Evolutionary conservation across 352 stramenopile species (phyloP).

Genomic region (Phytopythium ostracodes): DNA sequence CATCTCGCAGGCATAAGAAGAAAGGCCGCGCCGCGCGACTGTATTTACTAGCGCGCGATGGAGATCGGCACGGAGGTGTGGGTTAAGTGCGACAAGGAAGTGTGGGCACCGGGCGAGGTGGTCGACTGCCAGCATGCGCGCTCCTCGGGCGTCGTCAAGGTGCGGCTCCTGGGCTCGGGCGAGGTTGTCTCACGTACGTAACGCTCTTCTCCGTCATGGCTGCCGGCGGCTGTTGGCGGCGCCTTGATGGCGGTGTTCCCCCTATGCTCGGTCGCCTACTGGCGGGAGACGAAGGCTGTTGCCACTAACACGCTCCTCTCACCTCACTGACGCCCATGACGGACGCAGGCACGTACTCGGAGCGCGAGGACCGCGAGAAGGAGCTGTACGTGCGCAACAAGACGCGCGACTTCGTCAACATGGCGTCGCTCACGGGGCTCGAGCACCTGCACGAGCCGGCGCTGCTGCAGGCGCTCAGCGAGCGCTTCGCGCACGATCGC

Average conservation of each 20-base stretch:
- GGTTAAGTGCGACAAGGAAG: conserved; percentile 56
- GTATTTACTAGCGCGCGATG: conserved; percentile 48
- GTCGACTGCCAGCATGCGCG: conserved; percentile 54
- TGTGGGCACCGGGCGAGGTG: conserved; percentile 69
- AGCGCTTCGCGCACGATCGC: conserved; percentile 66
- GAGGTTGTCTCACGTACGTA: conserved; percentile 41
- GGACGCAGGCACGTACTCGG: conserved; percentile 22
- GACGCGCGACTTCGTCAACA: conserved; percentile 37
- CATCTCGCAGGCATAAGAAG: not conserved
- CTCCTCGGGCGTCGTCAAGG: conserved; percentile 31
- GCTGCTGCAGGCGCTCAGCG: conserved; percentile 72
- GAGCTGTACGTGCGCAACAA: conserved; percentile 74
- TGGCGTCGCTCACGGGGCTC: conserved; percentile 71
- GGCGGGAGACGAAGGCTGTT: too few relatives aligned
- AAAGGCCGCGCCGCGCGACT: too few relatives aligned
- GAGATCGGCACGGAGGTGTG: conserved; percentile 82
- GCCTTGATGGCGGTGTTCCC: conserved; percentile 6
- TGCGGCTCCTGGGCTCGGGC: conserved; percentile 37
- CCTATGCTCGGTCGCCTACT: too few relatives aligned
- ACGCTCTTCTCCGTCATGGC: not conserved
- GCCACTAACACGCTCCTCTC: not conserved
- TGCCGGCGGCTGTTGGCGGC: conserved; percentile 7
- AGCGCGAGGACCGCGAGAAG: conserved; percentile 23
- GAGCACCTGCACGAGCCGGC: conserved; percentile 83
- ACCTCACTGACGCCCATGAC: not conserved